phyloP scores from a whole-genome alignment of 192 early-diverging fungal species.

The Powellomyces hirtus region DNA sequence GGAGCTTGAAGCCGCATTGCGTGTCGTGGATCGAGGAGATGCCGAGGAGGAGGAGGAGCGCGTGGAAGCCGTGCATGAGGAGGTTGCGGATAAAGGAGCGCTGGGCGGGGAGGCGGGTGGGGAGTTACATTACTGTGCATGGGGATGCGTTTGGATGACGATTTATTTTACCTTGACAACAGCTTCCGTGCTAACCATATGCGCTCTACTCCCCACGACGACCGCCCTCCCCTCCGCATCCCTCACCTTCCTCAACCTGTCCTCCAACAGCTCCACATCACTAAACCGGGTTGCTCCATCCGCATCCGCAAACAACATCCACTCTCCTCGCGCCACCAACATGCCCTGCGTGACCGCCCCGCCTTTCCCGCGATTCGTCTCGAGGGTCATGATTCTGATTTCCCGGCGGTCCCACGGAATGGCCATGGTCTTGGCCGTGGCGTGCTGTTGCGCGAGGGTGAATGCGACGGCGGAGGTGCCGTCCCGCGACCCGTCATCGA shows the following conservation, averaged over 20 bases:
- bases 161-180: slow-evolving; percentile 72
- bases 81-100: slow-evolving; percentile 89
- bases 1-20: slow-evolving; percentile 97
- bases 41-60: slow-evolving; percentile 81
- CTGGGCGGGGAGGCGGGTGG: slow-evolving; percentile 42
- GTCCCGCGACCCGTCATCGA: slow-evolving; percentile 91
- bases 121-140: neutral
- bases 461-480: slow-evolving; percentile 67
- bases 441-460: slow-evolving; percentile 36
- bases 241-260: slow-evolving; percentile 26
- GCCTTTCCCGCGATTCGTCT: slow-evolving; percentile 88
- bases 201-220: slow-evolving; percentile 88
- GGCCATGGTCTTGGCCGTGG: neutral
- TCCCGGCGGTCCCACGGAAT: slow-evolving; percentile 39
- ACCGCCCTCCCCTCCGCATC: slow-evolving; percentile 53
- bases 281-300: slow-evolving; percentile 93
- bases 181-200: slow-evolving; percentile 79
- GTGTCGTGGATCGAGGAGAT: slow-evolving; percentile 89
- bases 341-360: slow-evolving; percentile 93
- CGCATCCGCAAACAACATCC: slow-evolving; percentile 89
- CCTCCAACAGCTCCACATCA: slow-evolving; percentile 68
- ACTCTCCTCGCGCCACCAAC: slow-evolving; percentile 69
- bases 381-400: slow-evolving; percentile 71
- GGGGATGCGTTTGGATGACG: neutral
- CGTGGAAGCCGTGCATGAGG: slow-evolving; percentile 93